Percentiles rank a stretch among this genome's conserved stretches.
These are phyloP conservation scores for Globisporangium parvum DNA, from an alignment of 352 stramenopile genomes.

Conservation along the genomic window DNA sequence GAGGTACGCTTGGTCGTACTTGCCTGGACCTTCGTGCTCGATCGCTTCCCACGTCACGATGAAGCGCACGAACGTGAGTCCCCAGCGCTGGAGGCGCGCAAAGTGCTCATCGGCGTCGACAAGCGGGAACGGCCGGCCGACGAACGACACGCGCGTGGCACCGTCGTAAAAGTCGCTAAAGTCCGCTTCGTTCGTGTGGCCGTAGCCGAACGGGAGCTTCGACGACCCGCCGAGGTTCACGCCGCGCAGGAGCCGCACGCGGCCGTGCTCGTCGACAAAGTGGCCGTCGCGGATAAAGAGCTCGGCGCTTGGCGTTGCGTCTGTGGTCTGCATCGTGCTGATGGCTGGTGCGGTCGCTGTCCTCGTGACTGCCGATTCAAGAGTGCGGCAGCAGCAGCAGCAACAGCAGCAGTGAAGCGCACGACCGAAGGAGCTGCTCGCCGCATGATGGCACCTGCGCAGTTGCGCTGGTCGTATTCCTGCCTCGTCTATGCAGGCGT, in stretches of 20 bases:
- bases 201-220: slow-evolving; percentile 71
- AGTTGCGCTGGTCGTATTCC: no score
- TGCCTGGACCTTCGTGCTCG: slow-evolving; percentile 73
- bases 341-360: no score
- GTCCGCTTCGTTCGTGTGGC: slow-evolving; percentile 27
- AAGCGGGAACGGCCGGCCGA: slow-evolving; percentile 83
- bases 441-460: no score
- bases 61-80: slow-evolving; percentile 78
- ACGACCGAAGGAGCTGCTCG: no score
- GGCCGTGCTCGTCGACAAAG: slow-evolving; percentile 78
- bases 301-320: no score
- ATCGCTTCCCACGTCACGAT: slow-evolving; percentile 90
- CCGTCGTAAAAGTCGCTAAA: slow-evolving; percentile 46
- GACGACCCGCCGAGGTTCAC: slow-evolving; percentile 87
- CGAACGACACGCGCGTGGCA: slow-evolving; percentile 50
- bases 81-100: slow-evolving; percentile 68
- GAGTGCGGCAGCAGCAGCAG: no score
- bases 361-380: no score
- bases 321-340: no score
- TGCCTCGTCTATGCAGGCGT: no score
- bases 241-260: slow-evolving; percentile 70
- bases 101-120: slow-evolving; percentile 77
- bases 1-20: slow-evolving; percentile 86
- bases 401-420: no score
- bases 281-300: slow-evolving; percentile 52